Conservation (phyloP, 1,284 basidiomycete species). For the Austroboletus novae-zelandiae region DNA sequence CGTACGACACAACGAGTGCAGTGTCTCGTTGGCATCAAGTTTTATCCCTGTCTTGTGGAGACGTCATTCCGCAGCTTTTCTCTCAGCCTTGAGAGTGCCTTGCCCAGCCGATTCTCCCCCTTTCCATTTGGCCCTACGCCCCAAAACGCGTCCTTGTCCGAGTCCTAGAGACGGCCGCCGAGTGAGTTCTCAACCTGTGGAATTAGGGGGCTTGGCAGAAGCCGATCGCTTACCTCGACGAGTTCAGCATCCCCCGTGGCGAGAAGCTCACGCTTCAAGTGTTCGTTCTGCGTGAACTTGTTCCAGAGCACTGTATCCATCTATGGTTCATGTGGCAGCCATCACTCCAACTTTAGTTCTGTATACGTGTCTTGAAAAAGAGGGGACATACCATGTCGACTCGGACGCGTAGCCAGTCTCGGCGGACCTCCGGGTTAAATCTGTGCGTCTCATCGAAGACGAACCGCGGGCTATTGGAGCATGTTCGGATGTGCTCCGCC, state of each 20-base stretch:
- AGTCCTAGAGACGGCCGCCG: conserved; percentile 29
- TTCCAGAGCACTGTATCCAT: conserved; percentile 36
- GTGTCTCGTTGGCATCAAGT: conserved; percentile 27
- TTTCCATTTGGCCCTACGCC: conserved; percentile 36
- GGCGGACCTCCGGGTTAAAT: conserved; percentile 37
- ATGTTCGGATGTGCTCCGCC: conserved; percentile 39
- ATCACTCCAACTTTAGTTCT: conserved; percentile 5
- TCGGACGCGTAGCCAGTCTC: conserved; percentile 36
- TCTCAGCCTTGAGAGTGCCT: conserved; percentile 37
- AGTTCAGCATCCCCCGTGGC: conserved; percentile 36
- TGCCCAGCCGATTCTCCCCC: conserved; percentile 38
- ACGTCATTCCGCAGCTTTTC: conserved; percentile 27
- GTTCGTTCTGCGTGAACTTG: conserved; percentile 37
- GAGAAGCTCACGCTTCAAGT: conserved; percentile 34
- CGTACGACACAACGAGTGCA: conserved; percentile 26
- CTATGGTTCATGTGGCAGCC: conserved; percentile 15
- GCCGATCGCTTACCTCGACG: conserved; percentile 31
- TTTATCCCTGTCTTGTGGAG: conserved; percentile 17
- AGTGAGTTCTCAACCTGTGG: conserved; percentile 19
- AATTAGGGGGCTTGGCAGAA: not conserved
- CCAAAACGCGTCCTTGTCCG: conserved; percentile 39
- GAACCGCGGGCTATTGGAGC: conserved; percentile 33
- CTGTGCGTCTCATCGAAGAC: conserved; percentile 40
- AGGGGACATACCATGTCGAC: conserved; percentile 30
- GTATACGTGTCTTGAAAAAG: conserved; percentile 10